Percentiles rank a stretch among this genome's conserved stretches.
Evolutionary conservation across 371 early-diverging fungal species (phyloP).

Genomic region (Basidiobolus meristosporus): DNA sequence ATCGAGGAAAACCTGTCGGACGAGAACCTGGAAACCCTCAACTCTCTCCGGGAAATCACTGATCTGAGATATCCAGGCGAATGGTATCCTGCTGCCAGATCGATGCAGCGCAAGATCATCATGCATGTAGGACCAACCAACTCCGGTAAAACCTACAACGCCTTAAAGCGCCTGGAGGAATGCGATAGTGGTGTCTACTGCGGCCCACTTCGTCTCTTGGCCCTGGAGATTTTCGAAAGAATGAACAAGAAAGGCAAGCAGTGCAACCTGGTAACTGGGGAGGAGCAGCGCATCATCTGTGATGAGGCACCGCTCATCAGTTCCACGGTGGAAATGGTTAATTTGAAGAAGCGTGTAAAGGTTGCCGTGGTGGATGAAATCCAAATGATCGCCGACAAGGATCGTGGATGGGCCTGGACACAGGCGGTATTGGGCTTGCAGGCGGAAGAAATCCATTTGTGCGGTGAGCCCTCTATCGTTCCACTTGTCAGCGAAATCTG

Average conservation of each 20-base stretch:
- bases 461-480: slow-evolving; percentile 81
- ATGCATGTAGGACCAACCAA: slow-evolving; percentile 96
- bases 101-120: slow-evolving; percentile 52
- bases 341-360: slow-evolving; percentile 28
- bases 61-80: slow-evolving; percentile 66
- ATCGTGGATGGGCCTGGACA: slow-evolving; percentile 94
- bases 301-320: slow-evolving; percentile 16
- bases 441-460: slow-evolving; percentile 78
- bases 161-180: slow-evolving; percentile 45
- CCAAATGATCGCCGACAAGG: slow-evolving; percentile 76
- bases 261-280: slow-evolving; percentile 83
- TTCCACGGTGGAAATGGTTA: slow-evolving; percentile 87
- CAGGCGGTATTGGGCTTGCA: slow-evolving; percentile 59
- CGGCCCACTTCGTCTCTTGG: slow-evolving; percentile 83
- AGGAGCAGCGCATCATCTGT: slow-evolving; percentile 34
- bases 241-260: slow-evolving; percentile 52
- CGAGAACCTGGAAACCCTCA: slow-evolving; percentile 11
- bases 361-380: slow-evolving; percentile 95
- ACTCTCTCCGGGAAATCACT: slow-evolving; percentile 31
- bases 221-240: slow-evolving; percentile 79
- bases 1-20: slow-evolving; percentile 14
- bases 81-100: slow-evolving; percentile 55
- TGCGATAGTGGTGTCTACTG: slow-evolving; percentile 64
- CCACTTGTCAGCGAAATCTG: slow-evolving; percentile 58
- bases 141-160: slow-evolving; percentile 88